Evolutionary conservation across 2,329 filamentous ascomycete species (phyloP), one percentile per base, ranked within the genome.

Genomic region (Claviceps paspali): DNA sequence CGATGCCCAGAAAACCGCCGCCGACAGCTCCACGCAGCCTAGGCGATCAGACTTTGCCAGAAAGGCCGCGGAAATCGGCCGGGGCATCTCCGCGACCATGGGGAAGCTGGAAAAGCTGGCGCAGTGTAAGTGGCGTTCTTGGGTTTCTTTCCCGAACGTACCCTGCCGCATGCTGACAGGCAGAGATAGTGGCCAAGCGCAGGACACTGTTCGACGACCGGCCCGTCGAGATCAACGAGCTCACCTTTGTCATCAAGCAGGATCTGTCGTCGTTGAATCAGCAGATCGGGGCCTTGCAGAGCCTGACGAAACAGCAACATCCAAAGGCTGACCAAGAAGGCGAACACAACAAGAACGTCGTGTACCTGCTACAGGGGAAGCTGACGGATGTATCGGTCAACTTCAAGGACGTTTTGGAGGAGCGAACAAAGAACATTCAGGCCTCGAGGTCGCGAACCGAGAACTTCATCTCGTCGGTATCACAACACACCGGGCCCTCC

Each of bases 241-340:
- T 95, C 56, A 95, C 87, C 6, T 95, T 87, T 53, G 82, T 96
- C 53, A 95, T 96, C 67, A 96, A 96, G 64, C 88, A 96, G 66
- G 88, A 96, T 52, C 73, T 96, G 36, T 84, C 85, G 1, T 76
- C 67, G 8, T 57, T 76, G 17, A 96, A 95, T 60, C 77, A 85
- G 47, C 82, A 93, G 53, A 96, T 96, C 49, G 81, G 82, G 32
- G 68, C 70, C 8, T 67, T 98, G n/a, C 83, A 93, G 54, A 63
- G 70, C 6, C 68, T 95, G 32, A 80, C 85, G 11, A 73, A 78
- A 38, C 73, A 82, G 41, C 79, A 87, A 57, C 81, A 88, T 49
- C 80, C 82, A 30, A 72, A 67, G 47, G 67, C 63, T 45, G 75
- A 73, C 48, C 87, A 95, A 54, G 85, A 94, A 59, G 86, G 86